Base-by-base conservation (phyloP, 148 eudicot species). In the Rhododendron vialii region DNA sequence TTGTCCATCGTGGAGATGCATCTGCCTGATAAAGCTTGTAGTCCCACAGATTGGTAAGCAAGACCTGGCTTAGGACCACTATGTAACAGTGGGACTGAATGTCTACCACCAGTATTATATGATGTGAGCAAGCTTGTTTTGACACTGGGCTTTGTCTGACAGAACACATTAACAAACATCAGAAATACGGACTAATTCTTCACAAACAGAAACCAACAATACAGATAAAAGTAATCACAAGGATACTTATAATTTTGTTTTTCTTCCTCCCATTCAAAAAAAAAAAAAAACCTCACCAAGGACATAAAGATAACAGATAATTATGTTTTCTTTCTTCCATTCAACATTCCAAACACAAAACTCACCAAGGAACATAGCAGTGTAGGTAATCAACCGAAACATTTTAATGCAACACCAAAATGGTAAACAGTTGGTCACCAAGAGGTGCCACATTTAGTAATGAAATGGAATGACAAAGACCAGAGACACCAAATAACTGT, bases 1-100 rank as follows among this genome's bases (percentile, higher is more conserved):
- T 73, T 69, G 45, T 69, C 84, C 73, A 85, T 86, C 51, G 94
- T 92, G 26, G 92, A 74, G 53, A 93, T 76, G 84, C 88, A 82
- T 87, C 94, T 93, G 77, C 85, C 78, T 17, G 87, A 73, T 75
- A 82, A 61, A 86, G 28, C 30, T 77, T 51, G 82, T 45, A 83
- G 41, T 30, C 84, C 79, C 83, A 82, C 59, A 77, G 90, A 71
- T 59, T 86, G 59, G 28, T 67, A 59, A 73, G 63, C 71, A 17
- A 75, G 43, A 86, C 92, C 63, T 30, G 80, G 80, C 71, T 59
- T 45, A 73, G 89, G 78, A 81, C 48, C 81, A 86, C 71, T 86
- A 50, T 80, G 73, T 83, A 85, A 59, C 67, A 85, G 38, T 36
- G 91, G 57, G 28, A 80, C 80, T 43, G 90, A 87, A 79, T 89